Conservation (phyloP, 768 basidiomycete genomes). For the Lentinula lateritia region DNA sequence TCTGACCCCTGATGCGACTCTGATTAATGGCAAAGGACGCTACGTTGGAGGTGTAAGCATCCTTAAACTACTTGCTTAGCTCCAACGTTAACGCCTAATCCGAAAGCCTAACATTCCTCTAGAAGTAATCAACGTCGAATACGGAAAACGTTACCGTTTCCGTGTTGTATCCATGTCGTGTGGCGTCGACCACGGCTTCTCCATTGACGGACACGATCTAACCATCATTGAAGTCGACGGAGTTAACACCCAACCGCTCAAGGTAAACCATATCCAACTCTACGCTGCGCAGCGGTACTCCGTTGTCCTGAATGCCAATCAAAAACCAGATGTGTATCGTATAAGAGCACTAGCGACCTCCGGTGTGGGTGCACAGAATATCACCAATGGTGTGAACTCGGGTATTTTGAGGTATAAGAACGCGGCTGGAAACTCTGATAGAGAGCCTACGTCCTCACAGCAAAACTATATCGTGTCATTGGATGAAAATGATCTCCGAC, state of each 20-base stretch:
- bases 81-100: not conserved
- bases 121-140: slow-evolving; percentile 31
- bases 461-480: slow-evolving; percentile 13
- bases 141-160: slow-evolving; percentile 46
- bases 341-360: slow-evolving; percentile 23
- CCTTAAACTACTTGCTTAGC: not conserved
- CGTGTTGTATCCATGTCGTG: slow-evolving; percentile 45
- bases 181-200: slow-evolving; percentile 36
- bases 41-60: slow-evolving; percentile 27
- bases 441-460: slow-evolving; percentile 9
- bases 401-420: slow-evolving; percentile 38
- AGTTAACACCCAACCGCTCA: slow-evolving; percentile 23
- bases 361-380: slow-evolving; percentile 7
- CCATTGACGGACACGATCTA: slow-evolving; percentile 34
- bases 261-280: slow-evolving; percentile 35
- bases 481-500: slow-evolving; percentile 25
- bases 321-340: slow-evolving; percentile 36
- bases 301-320: slow-evolving; percentile 30
- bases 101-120: slow-evolving; percentile 6
- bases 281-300: slow-evolving; percentile 33
- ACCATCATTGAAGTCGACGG: slow-evolving; percentile 39
- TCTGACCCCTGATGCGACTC: slow-evolving; percentile 21
- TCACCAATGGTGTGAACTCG: slow-evolving; percentile 25
- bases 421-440: slow-evolving; percentile 26
- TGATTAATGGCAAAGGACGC: slow-evolving; percentile 45